Evolutionary conservation across 2,329 filamentous ascomycete genomes (phyloP).

Genomic region (Aspergillus tanneri): DNA sequence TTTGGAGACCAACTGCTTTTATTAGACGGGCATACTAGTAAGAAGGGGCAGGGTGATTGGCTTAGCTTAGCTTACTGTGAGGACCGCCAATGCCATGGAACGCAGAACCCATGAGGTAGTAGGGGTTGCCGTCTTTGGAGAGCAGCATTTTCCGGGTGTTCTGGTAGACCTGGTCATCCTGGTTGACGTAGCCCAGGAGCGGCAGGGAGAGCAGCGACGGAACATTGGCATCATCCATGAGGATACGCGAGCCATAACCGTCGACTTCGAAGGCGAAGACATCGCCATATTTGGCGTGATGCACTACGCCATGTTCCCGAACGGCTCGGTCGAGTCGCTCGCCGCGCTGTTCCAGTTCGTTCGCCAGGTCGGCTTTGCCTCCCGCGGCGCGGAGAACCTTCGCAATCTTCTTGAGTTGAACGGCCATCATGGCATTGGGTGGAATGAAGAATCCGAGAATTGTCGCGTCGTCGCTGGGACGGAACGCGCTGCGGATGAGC

Average conservation of each 20-base stretch:
- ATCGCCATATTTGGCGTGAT: slow-evolving; percentile 51
- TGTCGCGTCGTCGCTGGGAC: slow-evolving; percentile 91
- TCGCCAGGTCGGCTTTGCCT: slow-evolving; percentile 54
- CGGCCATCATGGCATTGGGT: slow-evolving; percentile 92
- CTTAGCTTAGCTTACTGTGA: slow-evolving; percentile 50
- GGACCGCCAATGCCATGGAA: slow-evolving; percentile 88
- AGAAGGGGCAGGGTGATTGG: slow-evolving; percentile 4
- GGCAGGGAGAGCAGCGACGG: slow-evolving; percentile 62
- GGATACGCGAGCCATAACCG: slow-evolving; percentile 60
- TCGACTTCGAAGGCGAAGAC: slow-evolving; percentile 67
- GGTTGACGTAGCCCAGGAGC: slow-evolving; percentile 57
- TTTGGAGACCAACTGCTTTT: slow-evolving; percentile 74
- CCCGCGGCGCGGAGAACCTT: slow-evolving; percentile 61
- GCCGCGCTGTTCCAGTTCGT: slow-evolving; percentile 56
- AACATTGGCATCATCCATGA: slow-evolving; percentile 68
- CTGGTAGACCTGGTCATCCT: slow-evolving; percentile 69
- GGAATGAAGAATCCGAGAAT: slow-evolving; percentile 95
- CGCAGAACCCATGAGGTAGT: slow-evolving; percentile 72
- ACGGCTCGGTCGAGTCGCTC: slow-evolving; percentile 71
- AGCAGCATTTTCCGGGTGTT: slow-evolving; percentile 87
- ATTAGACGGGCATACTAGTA: neutral
- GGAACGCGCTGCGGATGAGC: slow-evolving; percentile 85
- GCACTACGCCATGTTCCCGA: slow-evolving; percentile 74
- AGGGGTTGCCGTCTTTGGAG: slow-evolving; percentile 75
- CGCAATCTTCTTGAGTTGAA: slow-evolving; percentile 76